Percentiles rank a stretch among this genome's conserved stretches.
These are phyloP conservation scores for Talaromyces trachyspermus DNA, from an alignment of 495 filamentous ascomycete genomes.

Conservation along the genomic window DNA sequence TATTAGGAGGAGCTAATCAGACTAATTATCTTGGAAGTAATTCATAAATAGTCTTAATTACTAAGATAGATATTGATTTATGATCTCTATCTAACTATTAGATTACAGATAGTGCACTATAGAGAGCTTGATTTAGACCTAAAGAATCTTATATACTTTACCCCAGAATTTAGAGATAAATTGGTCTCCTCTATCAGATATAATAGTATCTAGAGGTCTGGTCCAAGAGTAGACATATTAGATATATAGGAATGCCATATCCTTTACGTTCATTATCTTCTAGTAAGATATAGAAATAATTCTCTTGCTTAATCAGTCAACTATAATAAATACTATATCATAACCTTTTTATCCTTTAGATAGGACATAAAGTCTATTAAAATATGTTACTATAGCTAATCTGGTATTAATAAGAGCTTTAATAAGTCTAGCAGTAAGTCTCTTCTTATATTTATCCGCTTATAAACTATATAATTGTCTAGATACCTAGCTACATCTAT, in stretches of 20 bases:
- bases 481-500: constrained; percentile 1
- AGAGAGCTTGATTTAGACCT: constrained; percentile 14
- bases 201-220: constrained; percentile 8
- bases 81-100: constrained; percentile 10
- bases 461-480: neutral
- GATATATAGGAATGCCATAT: too few species aligned
- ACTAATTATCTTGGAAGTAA: constrained; percentile 10
- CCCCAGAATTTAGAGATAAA: constrained; percentile 14
- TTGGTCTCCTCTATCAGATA: constrained; percentile 15
- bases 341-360: neutral
- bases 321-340: constrained; percentile 9
- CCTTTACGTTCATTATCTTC: constrained; percentile 8
- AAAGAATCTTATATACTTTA: constrained; percentile 12
- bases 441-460: neutral
- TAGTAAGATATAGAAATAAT: constrained; percentile 8
- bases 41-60: constrained; percentile 5
- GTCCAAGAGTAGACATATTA: too few species aligned
- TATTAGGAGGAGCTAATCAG: constrained; percentile 3
- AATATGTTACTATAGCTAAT: constrained; percentile 15
- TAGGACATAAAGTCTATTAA: constrained; percentile 13
- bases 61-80: constrained; percentile 5
- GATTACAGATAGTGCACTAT: constrained; percentile 15
- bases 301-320: constrained; percentile 11
- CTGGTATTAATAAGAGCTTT: constrained; percentile 14
- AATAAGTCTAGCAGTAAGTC: constrained; percentile 13